Conservation (phyloP, 306 rosid genomes). For the Cicer arietinum region DNA sequence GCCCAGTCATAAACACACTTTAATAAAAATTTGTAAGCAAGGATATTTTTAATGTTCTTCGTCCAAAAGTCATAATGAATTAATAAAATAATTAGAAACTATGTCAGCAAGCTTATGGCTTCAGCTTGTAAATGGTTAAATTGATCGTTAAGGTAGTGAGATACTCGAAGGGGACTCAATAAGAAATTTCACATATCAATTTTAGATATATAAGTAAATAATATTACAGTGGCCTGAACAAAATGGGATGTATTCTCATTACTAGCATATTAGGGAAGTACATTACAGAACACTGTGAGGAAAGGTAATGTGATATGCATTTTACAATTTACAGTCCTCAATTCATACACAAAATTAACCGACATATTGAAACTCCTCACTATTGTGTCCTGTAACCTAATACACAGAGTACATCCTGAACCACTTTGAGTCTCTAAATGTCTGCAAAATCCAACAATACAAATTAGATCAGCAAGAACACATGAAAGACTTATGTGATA, state of each 20-base stretch:
- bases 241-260: conserved; percentile 50
- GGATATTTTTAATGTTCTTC: no score
- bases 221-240: conserved; percentile 31
- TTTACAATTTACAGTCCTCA: conserved; percentile 46
- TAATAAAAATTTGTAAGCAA: no score
- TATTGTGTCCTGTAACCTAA: conserved; percentile 54
- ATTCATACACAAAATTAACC: conserved; percentile 50
- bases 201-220: background rate
- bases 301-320: conserved; percentile 43
- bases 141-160: background rate
- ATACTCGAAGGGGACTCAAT: background rate
- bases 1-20: background rate
- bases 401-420: conserved; percentile 54
- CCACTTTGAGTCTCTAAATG: conserved; percentile 58
- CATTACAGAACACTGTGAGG: conserved; percentile 42
- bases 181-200: conserved; percentile 10
- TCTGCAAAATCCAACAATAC: conserved; percentile 65
- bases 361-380: conserved; percentile 49
- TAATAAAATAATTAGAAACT: no score
- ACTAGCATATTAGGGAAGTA: conserved; percentile 38
- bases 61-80: no score
- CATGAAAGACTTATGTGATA: background rate
- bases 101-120: no score
- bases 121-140: background rate
- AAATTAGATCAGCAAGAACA: conserved; percentile 43